These are phyloP conservation scores for Plasmodium chabaudi DNA, from an alignment of 169 alveolate species.

Conservation along the genomic window DNA sequence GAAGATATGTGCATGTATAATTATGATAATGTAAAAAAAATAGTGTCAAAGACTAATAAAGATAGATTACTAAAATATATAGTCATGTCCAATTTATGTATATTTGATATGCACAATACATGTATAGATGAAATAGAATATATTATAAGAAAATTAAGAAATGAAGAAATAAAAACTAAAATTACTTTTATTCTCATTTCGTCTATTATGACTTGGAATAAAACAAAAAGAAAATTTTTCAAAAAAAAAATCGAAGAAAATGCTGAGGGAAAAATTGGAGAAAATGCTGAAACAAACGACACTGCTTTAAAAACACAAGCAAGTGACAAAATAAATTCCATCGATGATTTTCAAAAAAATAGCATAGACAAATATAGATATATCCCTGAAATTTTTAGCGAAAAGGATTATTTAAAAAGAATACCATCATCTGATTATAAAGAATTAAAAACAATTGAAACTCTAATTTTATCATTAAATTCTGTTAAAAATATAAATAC, in stretches of 20 bases:
- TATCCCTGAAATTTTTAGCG: conserved; percentile 34
- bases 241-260: conserved; percentile 3
- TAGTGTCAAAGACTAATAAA: conserved; percentile 35
- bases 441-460: conserved; percentile 49
- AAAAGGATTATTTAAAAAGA: conserved; percentile 48
- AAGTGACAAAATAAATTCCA: neutral
- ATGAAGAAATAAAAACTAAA: conserved; percentile 18
- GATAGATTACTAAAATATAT: conserved; percentile 30
- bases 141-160: conserved; percentile 34
- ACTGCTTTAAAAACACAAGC: neutral
- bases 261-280: neutral
- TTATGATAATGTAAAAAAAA: conserved; percentile 33
- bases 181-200: conserved; percentile 38
- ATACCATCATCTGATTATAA: conserved; percentile 28
- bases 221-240: conserved; percentile 29
- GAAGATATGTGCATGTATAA: neutral
- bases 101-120: conserved; percentile 45
- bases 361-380: conserved; percentile 1
- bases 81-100: conserved; percentile 3
- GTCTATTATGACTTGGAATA: conserved; percentile 68
- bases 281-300: neutral
- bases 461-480: conserved; percentile 32
- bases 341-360: neutral
- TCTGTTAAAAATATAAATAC: conserved; percentile 41
- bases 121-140: conserved; percentile 54